Conservation (phyloP, 2,329 filamentous ascomycete genomes). For the Metarhizium rileyi region DNA sequence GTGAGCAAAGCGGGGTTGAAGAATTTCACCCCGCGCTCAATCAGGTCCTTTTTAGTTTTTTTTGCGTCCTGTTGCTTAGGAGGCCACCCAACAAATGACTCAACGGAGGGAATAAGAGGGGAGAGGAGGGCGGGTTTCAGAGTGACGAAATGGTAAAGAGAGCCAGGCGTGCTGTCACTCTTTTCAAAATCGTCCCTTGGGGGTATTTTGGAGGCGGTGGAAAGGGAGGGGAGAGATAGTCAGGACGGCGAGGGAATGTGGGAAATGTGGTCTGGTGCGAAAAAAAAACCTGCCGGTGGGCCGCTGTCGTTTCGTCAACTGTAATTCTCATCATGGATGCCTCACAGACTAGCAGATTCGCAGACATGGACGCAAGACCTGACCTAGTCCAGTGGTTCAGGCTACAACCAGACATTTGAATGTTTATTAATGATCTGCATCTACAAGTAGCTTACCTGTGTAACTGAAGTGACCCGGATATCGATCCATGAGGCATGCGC, state of each 20-base stretch:
- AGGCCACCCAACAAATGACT: conserved; percentile 6
- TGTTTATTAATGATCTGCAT: too few species aligned
- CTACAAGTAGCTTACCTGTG: too few species aligned
- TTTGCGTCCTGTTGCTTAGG: neutral
- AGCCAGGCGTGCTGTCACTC: conserved; percentile 33
- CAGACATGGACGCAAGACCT: too few species aligned
- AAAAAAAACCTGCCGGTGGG: conserved; percentile 5
- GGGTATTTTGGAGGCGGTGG: conserved; percentile 11
- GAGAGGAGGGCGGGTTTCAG: too few species aligned
- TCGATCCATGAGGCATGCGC: too few species aligned
- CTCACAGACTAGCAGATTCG: neutral
- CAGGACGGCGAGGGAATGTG: conserved; percentile 13
- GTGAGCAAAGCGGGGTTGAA: conserved; percentile 35
- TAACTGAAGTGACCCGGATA: too few species aligned
- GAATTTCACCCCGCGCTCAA: conserved; percentile 30
- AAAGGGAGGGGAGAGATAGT: conserved; percentile 18
- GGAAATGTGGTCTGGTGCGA: conserved; percentile 9
- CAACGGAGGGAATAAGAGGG: conserved; percentile 12
- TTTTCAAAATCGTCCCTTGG: conserved; percentile 28
- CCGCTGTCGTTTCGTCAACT: neutral
- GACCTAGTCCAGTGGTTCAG: too few species aligned
- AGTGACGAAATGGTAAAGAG: conserved; percentile 23
- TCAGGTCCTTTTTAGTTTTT: neutral
- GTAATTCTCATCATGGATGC: neutral
- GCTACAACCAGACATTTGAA: too few species aligned